Percentiles rank a stretch among this genome's conserved stretches.
phyloP scores from a whole-genome alignment of 331 rosid genomes.

The Quercus tomentella region DNA sequence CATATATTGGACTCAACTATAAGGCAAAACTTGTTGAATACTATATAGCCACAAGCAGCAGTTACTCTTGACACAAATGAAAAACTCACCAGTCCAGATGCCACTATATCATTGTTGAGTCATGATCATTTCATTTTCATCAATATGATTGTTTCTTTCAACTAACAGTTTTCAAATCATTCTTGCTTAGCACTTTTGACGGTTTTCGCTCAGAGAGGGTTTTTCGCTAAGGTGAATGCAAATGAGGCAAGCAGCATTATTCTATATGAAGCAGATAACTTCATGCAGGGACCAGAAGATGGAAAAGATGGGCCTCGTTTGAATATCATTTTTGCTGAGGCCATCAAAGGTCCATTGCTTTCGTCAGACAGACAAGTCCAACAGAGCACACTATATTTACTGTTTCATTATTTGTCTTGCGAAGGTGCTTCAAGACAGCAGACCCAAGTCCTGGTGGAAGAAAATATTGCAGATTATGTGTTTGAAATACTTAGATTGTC shows the following conservation, averaged over 20 bases:
- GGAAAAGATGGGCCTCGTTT: conserved; percentile 43
- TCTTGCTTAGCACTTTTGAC: conserved; percentile 67
- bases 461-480: conserved; percentile 86
- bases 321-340: conserved; percentile 69
- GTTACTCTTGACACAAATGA: not conserved
- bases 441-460: conserved; percentile 74
- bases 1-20: not conserved
- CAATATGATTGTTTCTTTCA: conserved; percentile 4
- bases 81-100: not conserved
- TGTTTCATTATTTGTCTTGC: conserved; percentile 69
- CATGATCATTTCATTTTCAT: not conserved
- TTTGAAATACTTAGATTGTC: conserved; percentile 90
- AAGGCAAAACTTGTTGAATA: not conserved
- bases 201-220: conserved; percentile 64
- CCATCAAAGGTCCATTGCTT: conserved; percentile 90
- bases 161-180: conserved; percentile 21
- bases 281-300: conserved; percentile 29
- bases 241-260: conserved; percentile 28
- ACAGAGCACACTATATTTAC: conserved; percentile 62
- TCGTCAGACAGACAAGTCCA: conserved; percentile 79
- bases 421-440: conserved; percentile 49
- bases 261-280: conserved; percentile 37
- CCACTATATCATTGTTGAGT: not conserved
- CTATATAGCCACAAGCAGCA: no score
- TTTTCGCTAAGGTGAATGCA: conserved; percentile 46